Evolutionary conservation across 306 rosid genomes (phyloP).

Genomic region (Pterocarpus santalinus): DNA sequence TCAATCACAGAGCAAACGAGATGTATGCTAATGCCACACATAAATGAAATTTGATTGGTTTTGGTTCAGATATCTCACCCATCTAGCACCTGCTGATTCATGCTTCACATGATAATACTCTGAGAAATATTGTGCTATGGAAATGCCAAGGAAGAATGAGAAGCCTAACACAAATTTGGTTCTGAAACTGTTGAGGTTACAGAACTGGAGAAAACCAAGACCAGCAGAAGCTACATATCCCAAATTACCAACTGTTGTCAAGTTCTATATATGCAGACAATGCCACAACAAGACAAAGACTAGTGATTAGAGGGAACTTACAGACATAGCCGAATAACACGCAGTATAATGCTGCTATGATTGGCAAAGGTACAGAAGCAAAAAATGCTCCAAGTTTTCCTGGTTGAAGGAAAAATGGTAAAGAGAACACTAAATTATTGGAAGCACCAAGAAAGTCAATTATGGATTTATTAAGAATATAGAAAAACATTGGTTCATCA

Average conservation of each 20-base stretch:
- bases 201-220: slow-evolving; percentile 86
- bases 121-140: slow-evolving; percentile 86
- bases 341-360: slow-evolving; percentile 80
- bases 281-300: neutral
- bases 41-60: slow-evolving; percentile 16
- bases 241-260: slow-evolving; percentile 16
- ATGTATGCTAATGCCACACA: neutral
- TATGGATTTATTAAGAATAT: neutral
- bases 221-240: slow-evolving; percentile 77
- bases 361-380: slow-evolving; percentile 81
- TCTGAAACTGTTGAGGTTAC: slow-evolving; percentile 87
- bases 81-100: slow-evolving; percentile 53
- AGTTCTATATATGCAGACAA: neutral
- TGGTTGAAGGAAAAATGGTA: slow-evolving; percentile 29
- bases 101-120: slow-evolving; percentile 65
- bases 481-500: neutral
- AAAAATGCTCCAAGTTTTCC: slow-evolving; percentile 87
- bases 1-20: neutral
- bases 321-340: slow-evolving; percentile 82
- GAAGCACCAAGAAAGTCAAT: slow-evolving; percentile 12
- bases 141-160: slow-evolving; percentile 84
- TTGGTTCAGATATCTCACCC: slow-evolving; percentile 64
- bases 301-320: slow-evolving; percentile 48
- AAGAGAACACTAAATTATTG: neutral
- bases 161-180: slow-evolving; percentile 77